A percentile compares a stretch with the other conserved stretches of the same genome.
These are phyloP conservation scores for Clarireedia sp. DNA, from an alignment of 2,329 filamentous ascomycete genomes.

Conservation along the genomic window DNA sequence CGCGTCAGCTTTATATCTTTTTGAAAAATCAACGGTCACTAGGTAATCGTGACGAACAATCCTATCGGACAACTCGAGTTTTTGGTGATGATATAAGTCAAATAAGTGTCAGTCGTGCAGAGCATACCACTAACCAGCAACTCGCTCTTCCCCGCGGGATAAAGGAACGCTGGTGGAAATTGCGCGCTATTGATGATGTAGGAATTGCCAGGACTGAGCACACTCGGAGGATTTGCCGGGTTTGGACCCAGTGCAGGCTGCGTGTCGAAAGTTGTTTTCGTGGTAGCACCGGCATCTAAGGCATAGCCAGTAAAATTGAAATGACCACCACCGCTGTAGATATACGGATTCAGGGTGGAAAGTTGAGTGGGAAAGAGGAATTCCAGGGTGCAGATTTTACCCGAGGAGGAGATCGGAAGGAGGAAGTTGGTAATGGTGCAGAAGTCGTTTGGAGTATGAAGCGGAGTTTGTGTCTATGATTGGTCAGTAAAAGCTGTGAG, in stretches of 20 bases:
- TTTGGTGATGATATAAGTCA: not conserved
- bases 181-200: not conserved
- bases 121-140: not conserved
- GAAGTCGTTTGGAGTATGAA: constrained; percentile 14
- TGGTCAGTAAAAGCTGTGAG: no score
- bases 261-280: not conserved
- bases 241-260: not conserved
- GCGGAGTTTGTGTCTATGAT: not conserved
- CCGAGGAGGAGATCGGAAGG: constrained; percentile 9
- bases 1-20: no score
- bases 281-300: not conserved
- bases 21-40: no score
- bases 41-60: not conserved
- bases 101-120: not conserved
- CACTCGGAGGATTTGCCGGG: not conserved
- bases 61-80: not conserved
- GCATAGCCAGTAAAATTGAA: not conserved
- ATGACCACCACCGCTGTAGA: not conserved
- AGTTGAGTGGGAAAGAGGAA: constrained; percentile 11
- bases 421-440: constrained; percentile 16
- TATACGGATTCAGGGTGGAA: not conserved
- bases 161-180: not conserved
- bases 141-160: not conserved
- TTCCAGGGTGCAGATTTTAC: constrained; percentile 14
- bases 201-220: not conserved